Evolutionary conservation across 2,329 filamentous ascomycete species (phyloP).

Genomic region (Beauveria rudraprayagi): DNA sequence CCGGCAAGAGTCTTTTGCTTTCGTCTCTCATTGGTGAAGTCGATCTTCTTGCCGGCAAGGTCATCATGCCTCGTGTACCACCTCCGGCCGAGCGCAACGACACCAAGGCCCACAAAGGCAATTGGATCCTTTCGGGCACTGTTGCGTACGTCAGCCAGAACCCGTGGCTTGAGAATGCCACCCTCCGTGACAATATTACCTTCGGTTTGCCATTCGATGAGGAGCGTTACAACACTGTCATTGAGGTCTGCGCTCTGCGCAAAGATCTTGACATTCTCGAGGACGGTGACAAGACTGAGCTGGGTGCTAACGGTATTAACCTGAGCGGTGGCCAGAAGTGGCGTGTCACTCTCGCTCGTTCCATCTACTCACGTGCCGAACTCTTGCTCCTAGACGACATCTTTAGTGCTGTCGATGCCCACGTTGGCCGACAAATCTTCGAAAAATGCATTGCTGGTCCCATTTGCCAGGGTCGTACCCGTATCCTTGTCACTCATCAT

Average conservation of each 20-base stretch:
- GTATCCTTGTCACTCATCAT: slow-evolving; percentile 76
- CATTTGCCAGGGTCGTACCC: slow-evolving; percentile 59
- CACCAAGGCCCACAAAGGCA: slow-evolving; percentile 48
- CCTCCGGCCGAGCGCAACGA: slow-evolving; percentile 50
- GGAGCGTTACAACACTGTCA: slow-evolving; percentile 60
- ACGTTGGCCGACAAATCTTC: slow-evolving; percentile 72
- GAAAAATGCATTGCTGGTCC: slow-evolving; percentile 67
- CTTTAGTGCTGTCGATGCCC: slow-evolving; percentile 74
- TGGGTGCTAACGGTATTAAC: slow-evolving; percentile 79
- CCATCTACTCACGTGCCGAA: slow-evolving; percentile 70
- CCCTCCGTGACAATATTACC: slow-evolving; percentile 68
- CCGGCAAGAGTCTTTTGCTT: slow-evolving; percentile 69
- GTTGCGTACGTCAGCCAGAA: slow-evolving; percentile 73
- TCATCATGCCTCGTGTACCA: slow-evolving; percentile 47
- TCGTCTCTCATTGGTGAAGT: slow-evolving; percentile 68
- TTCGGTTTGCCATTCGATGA: slow-evolving; percentile 66
- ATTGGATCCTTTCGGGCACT: slow-evolving; percentile 63
- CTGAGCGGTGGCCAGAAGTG: slow-evolving; percentile 78
- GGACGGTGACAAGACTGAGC: slow-evolving; percentile 72
- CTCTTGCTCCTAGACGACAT: slow-evolving; percentile 76
- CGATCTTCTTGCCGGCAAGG: slow-evolving; percentile 55
- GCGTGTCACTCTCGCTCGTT: slow-evolving; percentile 71
- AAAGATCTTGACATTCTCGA: slow-evolving; percentile 70
- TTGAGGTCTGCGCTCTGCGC: slow-evolving; percentile 63
- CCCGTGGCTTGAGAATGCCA: slow-evolving; percentile 79